phyloP scores from a whole-genome alignment of 768 basidiomycete species.

The Rhizopogon vesiculosus region DNA sequence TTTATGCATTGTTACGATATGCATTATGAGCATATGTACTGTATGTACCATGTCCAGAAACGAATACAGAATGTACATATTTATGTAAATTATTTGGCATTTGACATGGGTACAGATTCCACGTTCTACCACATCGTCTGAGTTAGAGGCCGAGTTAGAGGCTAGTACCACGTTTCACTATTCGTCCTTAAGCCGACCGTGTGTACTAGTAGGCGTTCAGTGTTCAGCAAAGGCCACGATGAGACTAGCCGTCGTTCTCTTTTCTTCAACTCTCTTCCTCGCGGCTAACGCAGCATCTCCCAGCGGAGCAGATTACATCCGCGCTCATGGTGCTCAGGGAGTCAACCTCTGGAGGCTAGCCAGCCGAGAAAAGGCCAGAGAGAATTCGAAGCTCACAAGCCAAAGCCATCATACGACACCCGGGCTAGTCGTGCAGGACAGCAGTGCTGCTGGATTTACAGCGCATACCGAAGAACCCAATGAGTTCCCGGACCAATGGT shows the following conservation, averaged over 20 bases:
- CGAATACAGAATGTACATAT: too few species aligned
- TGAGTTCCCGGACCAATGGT: constrained; percentile 61
- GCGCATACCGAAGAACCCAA: constrained; percentile 8
- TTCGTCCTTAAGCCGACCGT: too few species aligned
- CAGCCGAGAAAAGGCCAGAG: constrained; percentile 15
- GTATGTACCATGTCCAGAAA: too few species aligned
- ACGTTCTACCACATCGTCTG: too few species aligned
- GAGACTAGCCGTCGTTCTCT: not conserved
- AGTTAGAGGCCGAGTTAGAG: too few species aligned
- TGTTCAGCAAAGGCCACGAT: not conserved
- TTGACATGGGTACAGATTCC: too few species aligned
- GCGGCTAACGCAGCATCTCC: not conserved
- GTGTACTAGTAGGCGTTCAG: too few species aligned
- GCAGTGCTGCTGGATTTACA: constrained; percentile 7
- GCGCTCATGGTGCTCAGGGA: constrained; percentile 40
- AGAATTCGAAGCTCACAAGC: constrained; percentile 4
- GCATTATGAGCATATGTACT: too few species aligned
- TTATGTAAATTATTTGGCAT: too few species aligned
- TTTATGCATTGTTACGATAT: too few species aligned
- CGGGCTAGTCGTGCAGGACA: constrained; percentile 20
- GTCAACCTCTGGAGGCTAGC: constrained; percentile 62
- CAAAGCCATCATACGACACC: not conserved
- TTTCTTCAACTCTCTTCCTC: not conserved
- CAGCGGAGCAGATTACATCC: not conserved
- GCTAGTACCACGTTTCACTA: too few species aligned